A percentile compares a stretch with the other conserved stretches of the same genome.
phyloP scores from a whole-genome alignment of 306 rosid genomes.

The Pyrus betulifolia region DNA sequence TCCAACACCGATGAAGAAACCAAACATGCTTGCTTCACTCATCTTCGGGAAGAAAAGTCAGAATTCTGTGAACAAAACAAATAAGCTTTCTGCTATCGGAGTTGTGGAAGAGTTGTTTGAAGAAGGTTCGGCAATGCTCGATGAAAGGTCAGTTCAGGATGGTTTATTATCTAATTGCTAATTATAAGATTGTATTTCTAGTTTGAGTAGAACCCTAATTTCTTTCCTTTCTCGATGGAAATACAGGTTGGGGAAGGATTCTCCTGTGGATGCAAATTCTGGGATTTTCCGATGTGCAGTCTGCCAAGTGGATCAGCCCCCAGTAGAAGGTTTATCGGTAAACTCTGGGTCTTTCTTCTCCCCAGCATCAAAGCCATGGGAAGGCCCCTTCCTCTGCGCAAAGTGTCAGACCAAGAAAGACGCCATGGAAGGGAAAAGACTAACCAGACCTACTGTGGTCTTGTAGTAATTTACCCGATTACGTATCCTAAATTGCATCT shows the following conservation, averaged over 20 bases:
- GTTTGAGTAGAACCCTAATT: conserved; percentile 2
- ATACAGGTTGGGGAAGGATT: conserved; percentile 90
- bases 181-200: not conserved
- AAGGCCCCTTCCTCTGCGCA: conserved; percentile 88
- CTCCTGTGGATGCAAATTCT: conserved; percentile 45
- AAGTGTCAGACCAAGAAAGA: conserved; percentile 82
- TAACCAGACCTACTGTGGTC: conserved; percentile 49
- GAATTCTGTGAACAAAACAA: conserved; percentile 58
- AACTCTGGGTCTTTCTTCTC: conserved; percentile 79
- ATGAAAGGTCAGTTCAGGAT: conserved; percentile 58
- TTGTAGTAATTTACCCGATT: conserved; percentile 45
- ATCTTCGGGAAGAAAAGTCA: conserved; percentile 76
- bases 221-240: conserved; percentile 10
- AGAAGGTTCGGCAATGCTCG: conserved; percentile 99
- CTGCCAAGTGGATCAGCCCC: conserved; percentile 92
- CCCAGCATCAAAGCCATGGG: conserved; percentile 85
- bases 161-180: not conserved
- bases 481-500: conserved; percentile 42
- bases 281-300: conserved; percentile 88
- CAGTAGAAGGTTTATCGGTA: conserved; percentile 60
- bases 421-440: conserved; percentile 95
- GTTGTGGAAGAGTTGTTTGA: conserved; percentile 95
- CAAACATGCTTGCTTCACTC: conserved; percentile 51
- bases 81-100: conserved; percentile 87
- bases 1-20: conserved; percentile 67